Conservation (phyloP, 148 eudicot genomes). For the Nyssa sinensis region DNA sequence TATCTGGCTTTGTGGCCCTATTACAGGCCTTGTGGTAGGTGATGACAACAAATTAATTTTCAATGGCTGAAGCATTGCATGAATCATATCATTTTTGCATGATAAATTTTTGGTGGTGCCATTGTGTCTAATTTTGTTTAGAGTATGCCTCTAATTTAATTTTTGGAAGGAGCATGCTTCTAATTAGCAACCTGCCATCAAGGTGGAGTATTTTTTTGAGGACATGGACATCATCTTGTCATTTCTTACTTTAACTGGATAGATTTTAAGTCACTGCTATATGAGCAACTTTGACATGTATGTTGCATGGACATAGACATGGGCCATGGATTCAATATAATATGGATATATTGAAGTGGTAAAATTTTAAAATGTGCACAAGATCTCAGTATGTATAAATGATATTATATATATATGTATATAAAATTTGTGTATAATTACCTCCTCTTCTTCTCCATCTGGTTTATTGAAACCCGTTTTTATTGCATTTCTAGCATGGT, state of each 20-base stretch:
- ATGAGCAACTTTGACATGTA: neutral
- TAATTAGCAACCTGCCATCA: neutral
- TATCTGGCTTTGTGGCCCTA: slow-evolving; percentile 99
- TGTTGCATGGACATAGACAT: neutral
- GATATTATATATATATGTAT: no score
- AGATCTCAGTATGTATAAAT: no score
- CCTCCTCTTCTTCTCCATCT: no score
- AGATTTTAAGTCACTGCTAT: neutral
- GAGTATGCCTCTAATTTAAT: neutral
- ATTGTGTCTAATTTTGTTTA: neutral
- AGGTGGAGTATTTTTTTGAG: neutral
- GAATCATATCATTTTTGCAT: neutral
- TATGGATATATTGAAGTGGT: neutral
- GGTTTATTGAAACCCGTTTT: no score
- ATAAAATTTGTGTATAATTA: no score
- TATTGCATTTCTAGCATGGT: no score
- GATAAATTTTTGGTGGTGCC: slow-evolving; percentile 2
- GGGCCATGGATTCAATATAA: neutral
- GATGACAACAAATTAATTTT: slow-evolving; percentile 10
- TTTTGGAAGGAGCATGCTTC: neutral
- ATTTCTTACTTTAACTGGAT: neutral
- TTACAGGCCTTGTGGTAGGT: slow-evolving; percentile 99
- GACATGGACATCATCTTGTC: neutral
- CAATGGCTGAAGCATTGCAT: neutral
- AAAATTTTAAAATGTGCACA: neutral